Conservation (phyloP, 169 alveolate species). For the Cryptosporidium ubiquitum region DNA sequence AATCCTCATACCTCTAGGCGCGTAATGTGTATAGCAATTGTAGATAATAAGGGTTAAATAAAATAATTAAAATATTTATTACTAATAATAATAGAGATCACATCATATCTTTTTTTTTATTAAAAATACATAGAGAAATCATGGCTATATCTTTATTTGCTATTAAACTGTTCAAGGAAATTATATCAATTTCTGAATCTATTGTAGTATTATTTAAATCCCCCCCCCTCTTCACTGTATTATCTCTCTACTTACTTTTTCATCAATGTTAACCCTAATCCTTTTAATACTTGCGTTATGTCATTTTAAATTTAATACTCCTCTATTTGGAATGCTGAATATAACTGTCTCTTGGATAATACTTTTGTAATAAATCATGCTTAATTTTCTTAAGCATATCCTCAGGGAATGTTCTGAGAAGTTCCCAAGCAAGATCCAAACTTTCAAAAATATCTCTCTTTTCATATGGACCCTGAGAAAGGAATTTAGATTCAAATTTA, state of each 20-base stretch:
- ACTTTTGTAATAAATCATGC: constrained; percentile 71
- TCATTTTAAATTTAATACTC: too few species aligned
- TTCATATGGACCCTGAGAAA: constrained; percentile 97
- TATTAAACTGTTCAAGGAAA: neutral
- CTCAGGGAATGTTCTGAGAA: constrained; percentile 98
- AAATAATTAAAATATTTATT: neutral
- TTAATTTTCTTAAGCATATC: constrained; percentile 97
- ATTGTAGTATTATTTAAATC: too few species aligned
- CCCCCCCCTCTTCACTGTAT: too few species aligned
- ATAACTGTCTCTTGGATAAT: constrained; percentile 75
- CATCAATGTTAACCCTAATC: too few species aligned
- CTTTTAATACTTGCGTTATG: too few species aligned
- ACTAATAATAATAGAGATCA: neutral
- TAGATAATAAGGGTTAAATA: neutral
- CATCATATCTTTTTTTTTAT: neutral
- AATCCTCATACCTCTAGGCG: neutral
- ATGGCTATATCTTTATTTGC: neutral
- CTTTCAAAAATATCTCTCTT: constrained; percentile 96
- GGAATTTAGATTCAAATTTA: constrained; percentile 96
- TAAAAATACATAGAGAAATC: neutral
- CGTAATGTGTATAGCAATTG: neutral
- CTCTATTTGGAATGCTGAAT: constrained; percentile 25
- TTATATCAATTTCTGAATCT: neutral
- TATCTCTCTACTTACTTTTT: too few species aligned
- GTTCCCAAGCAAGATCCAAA: constrained; percentile 98